Evolutionary conservation across 208 protist genomes (phyloP), one percentile per base, ranked within the genome.

Genomic region (Acanthamoeba lenticulata): DNA sequence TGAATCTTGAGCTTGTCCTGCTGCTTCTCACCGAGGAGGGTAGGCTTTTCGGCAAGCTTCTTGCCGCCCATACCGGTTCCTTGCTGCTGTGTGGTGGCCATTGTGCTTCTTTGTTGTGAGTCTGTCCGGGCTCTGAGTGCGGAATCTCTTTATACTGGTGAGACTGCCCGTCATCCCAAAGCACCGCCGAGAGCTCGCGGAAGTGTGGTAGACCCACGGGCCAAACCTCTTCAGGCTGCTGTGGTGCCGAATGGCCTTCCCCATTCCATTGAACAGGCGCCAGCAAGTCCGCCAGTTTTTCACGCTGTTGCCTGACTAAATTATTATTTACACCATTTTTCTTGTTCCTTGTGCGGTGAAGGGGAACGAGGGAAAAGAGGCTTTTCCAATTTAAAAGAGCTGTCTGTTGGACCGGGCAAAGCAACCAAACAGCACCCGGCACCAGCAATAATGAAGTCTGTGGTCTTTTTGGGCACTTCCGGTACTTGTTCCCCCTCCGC

Each of bases 1-100:
- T 91, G 85, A 32, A 69, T 91, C 85, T 89, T 89, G n/a, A 91
- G 49, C 85, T 91, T 91, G 27, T 91, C 52, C 77, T 86, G 77
- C 77, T 86, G 77, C 45, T 86, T 47, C 44, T 86, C 77, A 29
- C n/a, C 34, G 27, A 57, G 5, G n/a, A 86, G 77, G 9, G 29
- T 86, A 7, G 77, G 77, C 77, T 86, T 86, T 19, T 86, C 44
- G 6, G 77, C 77, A 19, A 86, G 77, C 77, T 86, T 86, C 77
- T 15, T 86, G n/a, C 42, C 27, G 9, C 45, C 77, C 0, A 42
- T 32, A 19, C 77, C 77, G 34, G 77, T 86, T 86, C 77, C 77
- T 42, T 86, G 77, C 44, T 57, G 67, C 65, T 74, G 65, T 7
- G 67, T 79, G 21, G 67, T 79, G 36, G 67, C 67, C 67, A 79